phyloP scores from a whole-genome alignment of 179 eudicot species.

The Drosera spatulata region DNA sequence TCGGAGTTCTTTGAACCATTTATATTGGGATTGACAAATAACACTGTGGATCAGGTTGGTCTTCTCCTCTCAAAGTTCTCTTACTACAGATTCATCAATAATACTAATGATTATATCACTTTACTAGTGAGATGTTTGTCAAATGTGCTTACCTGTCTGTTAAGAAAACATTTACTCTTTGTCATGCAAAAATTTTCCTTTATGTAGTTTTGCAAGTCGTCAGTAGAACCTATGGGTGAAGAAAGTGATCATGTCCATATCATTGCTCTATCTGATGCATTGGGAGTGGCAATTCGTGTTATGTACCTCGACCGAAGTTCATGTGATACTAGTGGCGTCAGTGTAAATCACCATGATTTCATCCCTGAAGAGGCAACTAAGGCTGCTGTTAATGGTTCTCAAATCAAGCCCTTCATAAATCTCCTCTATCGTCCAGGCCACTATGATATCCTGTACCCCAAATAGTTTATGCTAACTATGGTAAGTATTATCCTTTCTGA shows the following conservation, averaged over 20 bases:
- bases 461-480: background rate
- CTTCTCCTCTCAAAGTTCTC: background rate
- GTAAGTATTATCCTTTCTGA: background rate
- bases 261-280: slow-evolving; percentile 85
- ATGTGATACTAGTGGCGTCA: slow-evolving; percentile 51
- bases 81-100: background rate
- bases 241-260: slow-evolving; percentile 98
- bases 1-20: slow-evolving; percentile 93
- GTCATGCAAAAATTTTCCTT: background rate
- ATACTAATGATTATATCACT: too few species aligned
- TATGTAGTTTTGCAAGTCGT: slow-evolving; percentile 83
- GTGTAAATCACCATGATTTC: slow-evolving; percentile 92
- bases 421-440: slow-evolving; percentile 42
- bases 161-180: background rate
- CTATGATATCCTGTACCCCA: slow-evolving; percentile 13
- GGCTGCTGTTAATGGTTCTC: slow-evolving; percentile 6
- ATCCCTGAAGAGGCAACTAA: slow-evolving; percentile 27
- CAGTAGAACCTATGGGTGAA: slow-evolving; percentile 99
- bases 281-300: slow-evolving; percentile 85
- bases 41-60: slow-evolving; percentile 92
- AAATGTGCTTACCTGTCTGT: too few species aligned
- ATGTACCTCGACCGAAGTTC: slow-evolving; percentile 87
- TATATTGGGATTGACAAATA: slow-evolving; percentile 69
- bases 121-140: too few species aligned
- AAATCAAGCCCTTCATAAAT: slow-evolving; percentile 43